Evolutionary conservation across 495 filamentous ascomycete genomes (phyloP), one percentile per base, ranked within the genome.

Genomic region (Barbatosphaeria neglecta): DNA sequence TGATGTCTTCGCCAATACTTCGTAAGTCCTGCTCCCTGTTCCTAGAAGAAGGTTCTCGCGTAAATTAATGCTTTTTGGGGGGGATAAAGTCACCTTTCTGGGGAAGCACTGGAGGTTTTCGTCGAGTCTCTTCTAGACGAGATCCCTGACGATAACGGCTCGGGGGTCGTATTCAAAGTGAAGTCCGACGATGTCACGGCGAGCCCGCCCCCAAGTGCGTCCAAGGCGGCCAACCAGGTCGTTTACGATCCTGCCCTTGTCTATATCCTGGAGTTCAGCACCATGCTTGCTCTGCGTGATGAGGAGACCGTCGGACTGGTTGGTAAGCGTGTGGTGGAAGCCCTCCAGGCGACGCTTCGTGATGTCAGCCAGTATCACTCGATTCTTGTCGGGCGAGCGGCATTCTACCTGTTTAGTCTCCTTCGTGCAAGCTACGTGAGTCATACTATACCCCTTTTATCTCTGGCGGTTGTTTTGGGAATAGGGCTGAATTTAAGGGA

Each of bases 181-280:
- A 95, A 95, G 63, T 70, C 85, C 4, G 92, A 97, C 17, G 72
- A 82, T 40, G 76, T 83, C 4, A 22, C 39, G 6, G 61, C 77
- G 18, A 59, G 67, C 1, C 66, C 73, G 3, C 69, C 80, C 31
- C 51, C 72, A 10, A 87, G 86, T 54, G 78, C 76, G 19, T 70
- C 74, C 24, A 79, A 77, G 46, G 48, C 63, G 43, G 61, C 66
- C 28, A 70, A 65, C 44, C 71, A 64, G 13, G 78, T 82, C 4
- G 67, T 67, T n/a, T 99, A 99, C 56, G 86, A 95, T 54, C 89
- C 92, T 2, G 78, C 81, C 1, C 71, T 90, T 52, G 83, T 95
- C 0, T 97, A 90, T 59, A 74, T 93, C 6, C 70, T 99, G 18
- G 92, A 97, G 56, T 73, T 95, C 50, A 83, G 86, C 28, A 96